Evolutionary conservation across 1,284 basidiomycete genomes (phyloP).

Genomic region (Malassezia obtusa): DNA sequence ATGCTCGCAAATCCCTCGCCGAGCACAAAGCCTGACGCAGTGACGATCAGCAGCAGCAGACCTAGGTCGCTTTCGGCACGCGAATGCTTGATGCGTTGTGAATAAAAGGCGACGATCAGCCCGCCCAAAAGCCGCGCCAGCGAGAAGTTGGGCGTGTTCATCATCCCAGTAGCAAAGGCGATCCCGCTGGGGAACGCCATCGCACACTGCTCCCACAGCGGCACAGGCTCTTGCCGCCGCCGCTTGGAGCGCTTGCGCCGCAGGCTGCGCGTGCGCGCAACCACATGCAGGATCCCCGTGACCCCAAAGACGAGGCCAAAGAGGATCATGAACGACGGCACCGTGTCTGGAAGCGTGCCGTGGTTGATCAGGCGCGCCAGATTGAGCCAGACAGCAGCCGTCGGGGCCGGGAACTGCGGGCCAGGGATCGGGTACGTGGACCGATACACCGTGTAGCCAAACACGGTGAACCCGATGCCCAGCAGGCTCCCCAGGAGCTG

Average conservation of each 20-base stretch:
- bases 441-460: constrained; percentile 76
- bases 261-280: constrained; percentile 49
- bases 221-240: not conserved
- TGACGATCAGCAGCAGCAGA: constrained; percentile 69
- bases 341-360: constrained; percentile 68
- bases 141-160: constrained; percentile 91
- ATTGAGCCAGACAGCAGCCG: constrained; percentile 69
- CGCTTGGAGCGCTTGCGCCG: constrained; percentile 8
- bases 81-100: constrained; percentile 40
- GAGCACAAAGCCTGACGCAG: constrained; percentile 88
- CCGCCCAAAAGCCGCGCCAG: constrained; percentile 83
- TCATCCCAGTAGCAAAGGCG: constrained; percentile 59
- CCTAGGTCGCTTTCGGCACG: constrained; percentile 9
- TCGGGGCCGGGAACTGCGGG: constrained; percentile 83
- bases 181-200: constrained; percentile 30
- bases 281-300: constrained; percentile 56
- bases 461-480: constrained; percentile 77
- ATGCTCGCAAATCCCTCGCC: constrained; percentile 83
- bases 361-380: constrained; percentile 75
- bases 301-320: constrained; percentile 56
- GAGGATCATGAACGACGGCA: constrained; percentile 66
- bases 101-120: constrained; percentile 57
- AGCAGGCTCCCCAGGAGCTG: constrained; percentile 53
- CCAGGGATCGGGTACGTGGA: constrained; percentile 66
- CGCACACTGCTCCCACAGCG: constrained; percentile 18